Base-by-base conservation (phyloP, 2,329 filamentous ascomycete species). In the Amauroascus niger region DNA sequence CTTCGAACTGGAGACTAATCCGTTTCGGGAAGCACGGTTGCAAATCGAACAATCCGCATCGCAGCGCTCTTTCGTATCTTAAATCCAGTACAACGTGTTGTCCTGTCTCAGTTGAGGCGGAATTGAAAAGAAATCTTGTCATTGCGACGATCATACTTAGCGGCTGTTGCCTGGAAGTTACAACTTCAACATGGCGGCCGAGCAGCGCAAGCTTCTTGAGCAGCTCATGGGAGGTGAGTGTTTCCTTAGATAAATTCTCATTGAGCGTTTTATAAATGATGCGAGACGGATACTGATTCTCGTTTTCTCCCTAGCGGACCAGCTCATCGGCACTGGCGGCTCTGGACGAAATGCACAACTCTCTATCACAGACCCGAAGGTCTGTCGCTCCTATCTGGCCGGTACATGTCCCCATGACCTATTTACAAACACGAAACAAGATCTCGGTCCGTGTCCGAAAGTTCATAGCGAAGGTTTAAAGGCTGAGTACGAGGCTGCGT, bases 341-440 rank as follows among this genome's bases (percentile, higher is more conserved):
- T 77, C 80, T 55, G 84, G 84, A 47, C 87, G 85, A 74, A 82
- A 83, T 61, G 80, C 87, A 37, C 87, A 95, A 69, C 80, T 97
- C 62, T 85, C 86, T 59, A 86, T 98, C 63, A 93, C 83, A 56
- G 93, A 97, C 70, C 79, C 87, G 52, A 96, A 95, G 73, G 87
- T 95, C 63, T 98, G 93, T 76, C 87, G 88, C 53, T 96, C 90
- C 16, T 97, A 91, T 70, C 80, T 98, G 48, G 89, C 82, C 58
- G 93, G 93, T 63, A 94, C 88, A 55, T 98, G 93, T 70, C 93
- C 93, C 0, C 91, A 97, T 76, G 93, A 98, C 68, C 88, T 98
- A 66, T 98, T 98, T 79, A 98, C 91, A 60, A 98, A 98, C 74
- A 98, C 93, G 44, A 97, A 96, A 75, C 90, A 97, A 78, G 93